phyloP scores from a whole-genome alignment of 345 rosid genomes.

The Bruguiera parviflora region DNA sequence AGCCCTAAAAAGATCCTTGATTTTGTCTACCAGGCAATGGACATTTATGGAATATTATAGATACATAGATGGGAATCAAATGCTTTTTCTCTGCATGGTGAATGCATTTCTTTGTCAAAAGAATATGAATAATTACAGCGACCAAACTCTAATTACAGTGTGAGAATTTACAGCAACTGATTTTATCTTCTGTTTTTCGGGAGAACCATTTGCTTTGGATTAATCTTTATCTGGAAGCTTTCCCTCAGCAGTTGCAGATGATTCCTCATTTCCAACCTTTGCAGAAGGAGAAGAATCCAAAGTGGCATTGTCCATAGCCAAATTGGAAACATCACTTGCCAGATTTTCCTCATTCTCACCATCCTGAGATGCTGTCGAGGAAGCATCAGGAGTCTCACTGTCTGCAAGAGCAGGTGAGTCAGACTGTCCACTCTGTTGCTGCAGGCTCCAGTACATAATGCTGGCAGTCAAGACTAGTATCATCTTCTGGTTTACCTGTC shows the following conservation, averaged over 20 bases:
- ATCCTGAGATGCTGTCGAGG: slow-evolving; percentile 20
- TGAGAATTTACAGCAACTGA: slow-evolving; percentile 10
- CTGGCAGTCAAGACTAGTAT: slow-evolving; percentile 85
- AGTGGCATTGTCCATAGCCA: slow-evolving; percentile 24
- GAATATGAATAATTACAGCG: background rate
- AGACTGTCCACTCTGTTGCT: slow-evolving; percentile 40
- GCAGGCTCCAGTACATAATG: slow-evolving; percentile 95
- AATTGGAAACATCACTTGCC: slow-evolving; percentile 30
- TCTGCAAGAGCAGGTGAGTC: slow-evolving; percentile 36
- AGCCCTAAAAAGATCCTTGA: too few relatives aligned
- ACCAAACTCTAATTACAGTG: slow-evolving; percentile 8
- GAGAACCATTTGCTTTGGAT: slow-evolving; percentile 13
- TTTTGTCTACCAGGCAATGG: too few relatives aligned
- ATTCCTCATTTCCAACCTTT: slow-evolving; percentile 14
- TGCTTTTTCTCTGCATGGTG: background rate
- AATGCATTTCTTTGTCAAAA: slow-evolving; percentile 3
- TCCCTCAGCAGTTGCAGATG: slow-evolving; percentile 9
- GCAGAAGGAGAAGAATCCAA: slow-evolving; percentile 13
- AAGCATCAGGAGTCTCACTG: slow-evolving; percentile 14
- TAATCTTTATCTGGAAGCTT: slow-evolving; percentile 13
- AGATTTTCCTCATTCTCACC: slow-evolving; percentile 23
- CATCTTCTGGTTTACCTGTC: slow-evolving; percentile 97
- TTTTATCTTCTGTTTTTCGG: background rate
- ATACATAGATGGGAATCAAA: too few relatives aligned
- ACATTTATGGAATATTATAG: too few relatives aligned